Percentiles rank a stretch among this genome's conserved stretches.
Evolutionary conservation across 139 green algal species (phyloP).

Genomic region (Chlamydomonas applanata): DNA sequence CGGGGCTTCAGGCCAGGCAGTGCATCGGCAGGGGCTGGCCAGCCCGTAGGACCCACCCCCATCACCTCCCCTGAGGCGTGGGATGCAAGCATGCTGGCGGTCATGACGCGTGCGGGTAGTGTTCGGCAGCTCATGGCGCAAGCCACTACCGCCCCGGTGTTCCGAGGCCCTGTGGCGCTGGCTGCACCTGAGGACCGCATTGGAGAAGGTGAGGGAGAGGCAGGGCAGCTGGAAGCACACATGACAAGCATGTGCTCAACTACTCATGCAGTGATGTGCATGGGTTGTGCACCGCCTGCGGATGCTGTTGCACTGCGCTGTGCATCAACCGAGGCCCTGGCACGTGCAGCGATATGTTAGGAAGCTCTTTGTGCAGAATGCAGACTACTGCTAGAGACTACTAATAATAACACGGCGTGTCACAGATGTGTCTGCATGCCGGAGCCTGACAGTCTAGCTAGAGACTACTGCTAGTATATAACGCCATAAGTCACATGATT

Average conservation of each 20-base stretch:
- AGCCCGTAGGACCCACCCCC: not conserved
- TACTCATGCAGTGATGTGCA: not conserved
- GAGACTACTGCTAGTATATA: no score
- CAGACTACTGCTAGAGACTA: no score
- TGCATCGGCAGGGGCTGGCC: not conserved
- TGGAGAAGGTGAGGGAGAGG: constrained; percentile 27
- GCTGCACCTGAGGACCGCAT: constrained; percentile 57
- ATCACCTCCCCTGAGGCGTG: not conserved
- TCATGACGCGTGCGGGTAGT: not conserved
- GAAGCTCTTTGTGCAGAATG: no score
- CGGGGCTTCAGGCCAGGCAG: no score
- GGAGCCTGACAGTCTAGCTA: no score
- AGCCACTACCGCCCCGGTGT: constrained; percentile 7
- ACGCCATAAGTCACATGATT: constrained; percentile 35
- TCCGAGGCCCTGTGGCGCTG: constrained; percentile 53
- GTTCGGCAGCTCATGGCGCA: not conserved
- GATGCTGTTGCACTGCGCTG: no score
- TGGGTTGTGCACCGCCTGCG: constrained; percentile 36
- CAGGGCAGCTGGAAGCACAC: constrained; percentile 55
- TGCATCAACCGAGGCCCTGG: no score
- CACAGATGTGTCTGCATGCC: no score
- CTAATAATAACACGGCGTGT: no score
- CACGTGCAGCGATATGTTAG: no score
- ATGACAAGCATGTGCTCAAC: constrained; percentile 13
- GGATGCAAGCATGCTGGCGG: no score